A percentile compares a stretch with the other conserved stretches of the same genome.
These are phyloP conservation scores for Ilex paraguariensis DNA, from an alignment of 305 asterid genomes.

Conservation along the genomic window DNA sequence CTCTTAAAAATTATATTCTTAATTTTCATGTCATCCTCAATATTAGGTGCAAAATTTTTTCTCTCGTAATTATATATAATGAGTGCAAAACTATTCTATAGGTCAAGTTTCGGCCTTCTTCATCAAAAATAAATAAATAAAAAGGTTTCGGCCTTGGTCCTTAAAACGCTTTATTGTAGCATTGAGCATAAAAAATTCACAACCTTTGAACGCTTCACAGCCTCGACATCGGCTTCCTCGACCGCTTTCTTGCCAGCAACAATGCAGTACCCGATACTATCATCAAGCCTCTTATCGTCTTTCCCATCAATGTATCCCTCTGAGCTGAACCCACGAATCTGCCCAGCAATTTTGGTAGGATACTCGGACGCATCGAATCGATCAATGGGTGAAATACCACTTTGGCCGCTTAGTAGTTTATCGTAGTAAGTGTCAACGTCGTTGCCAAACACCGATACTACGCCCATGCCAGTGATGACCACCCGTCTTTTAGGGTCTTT, in stretches of 20 bases:
- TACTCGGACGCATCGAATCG: slow-evolving; percentile 74
- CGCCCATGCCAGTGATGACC: slow-evolving; percentile 88
- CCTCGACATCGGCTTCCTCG: slow-evolving; percentile 71
- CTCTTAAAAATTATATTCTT: too few species aligned
- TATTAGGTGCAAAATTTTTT: too few species aligned
- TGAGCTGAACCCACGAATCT: slow-evolving; percentile 67
- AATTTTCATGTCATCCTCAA: too few species aligned
- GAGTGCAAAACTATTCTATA: too few species aligned
- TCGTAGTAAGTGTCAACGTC: slow-evolving; percentile 63
- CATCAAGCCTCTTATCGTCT: slow-evolving; percentile 74
- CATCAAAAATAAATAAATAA: too few species aligned
- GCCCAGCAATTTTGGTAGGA: slow-evolving; percentile 76
- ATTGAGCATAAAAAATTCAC: too few species aligned
- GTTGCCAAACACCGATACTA: slow-evolving; percentile 78
- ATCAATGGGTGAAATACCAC: slow-evolving; percentile 68
- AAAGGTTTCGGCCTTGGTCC: too few species aligned
- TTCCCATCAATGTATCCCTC: slow-evolving; percentile 83
- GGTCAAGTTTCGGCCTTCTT: too few species aligned
- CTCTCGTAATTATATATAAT: too few species aligned
- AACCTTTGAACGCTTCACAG: slow-evolving; percentile 41
- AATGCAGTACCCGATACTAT: slow-evolving; percentile 72
- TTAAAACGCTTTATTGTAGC: too few species aligned
- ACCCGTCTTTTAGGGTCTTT: slow-evolving; percentile 78
- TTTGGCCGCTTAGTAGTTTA: slow-evolving; percentile 69
- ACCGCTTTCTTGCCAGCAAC: slow-evolving; percentile 90